Base-by-base conservation (phyloP, 176 grass and related monocot species). In the Microstegium vimineum region DNA sequence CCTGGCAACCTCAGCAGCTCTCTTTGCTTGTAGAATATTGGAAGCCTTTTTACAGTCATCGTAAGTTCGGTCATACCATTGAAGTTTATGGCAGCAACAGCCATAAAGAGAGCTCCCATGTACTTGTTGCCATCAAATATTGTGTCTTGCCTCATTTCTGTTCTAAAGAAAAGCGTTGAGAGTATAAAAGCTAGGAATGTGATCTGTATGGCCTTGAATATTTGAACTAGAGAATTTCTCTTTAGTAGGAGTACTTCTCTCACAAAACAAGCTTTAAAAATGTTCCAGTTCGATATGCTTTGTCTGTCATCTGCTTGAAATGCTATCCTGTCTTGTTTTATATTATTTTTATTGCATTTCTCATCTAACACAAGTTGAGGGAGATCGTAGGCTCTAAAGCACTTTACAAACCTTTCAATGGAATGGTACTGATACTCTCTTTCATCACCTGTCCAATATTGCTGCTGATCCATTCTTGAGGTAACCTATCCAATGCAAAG, bases 151-250 rank as follows among this genome's bases (percentile, higher is more conserved):
- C 73, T 81, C 92, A 98, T 94, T 37, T 84, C 83, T 65, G 95
- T 91, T 67, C 86, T 90, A 11, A 91, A 37, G 77, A 93, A 94
- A 74, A 98, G 43, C 27, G 95, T 98, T 67, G 88, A 87, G 32
- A 93, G 84, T 66, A 98, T 82, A 12, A 98, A 75, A 61, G 92
- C 88, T 9, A 98, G 52, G 31, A 98, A 71, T 71, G 59, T 71
- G 47, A 98, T 92, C 62, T 98, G 95, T 83, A 98, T 79, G 69
- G 66, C 82, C 87, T 94, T 98, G 86, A 98, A 98, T 78, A 98
- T 88, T 28, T 98, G 95, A 72, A 98, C 57, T 13, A 87, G 82
- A 37, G 78, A 93, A 69, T 98, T 98, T 80, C 95, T 86, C 62
- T 93, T 98, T 22, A 98, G 40, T 20, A 94, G 80, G 60, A 98